Evolutionary conservation across 169 alveolate species (phyloP), one percentile per base, ranked within the genome.

Genomic region (Cryptosporidium viatorum): DNA sequence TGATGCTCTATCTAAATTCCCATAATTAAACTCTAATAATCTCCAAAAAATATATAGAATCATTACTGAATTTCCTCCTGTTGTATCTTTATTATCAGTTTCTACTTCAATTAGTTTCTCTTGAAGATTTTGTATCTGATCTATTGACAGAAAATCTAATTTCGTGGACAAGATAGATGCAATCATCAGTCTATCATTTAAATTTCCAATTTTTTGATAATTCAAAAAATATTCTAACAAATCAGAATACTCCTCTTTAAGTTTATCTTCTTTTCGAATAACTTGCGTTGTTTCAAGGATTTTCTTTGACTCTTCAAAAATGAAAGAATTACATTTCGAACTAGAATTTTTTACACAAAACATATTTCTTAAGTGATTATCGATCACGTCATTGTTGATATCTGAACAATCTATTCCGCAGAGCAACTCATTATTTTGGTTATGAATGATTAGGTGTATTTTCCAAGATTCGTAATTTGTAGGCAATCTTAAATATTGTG

Each of bases 401-500:
- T 41, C 37, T 35, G 65, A 21, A 45, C 89, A 80, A 16, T 80
- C 89, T 37, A 80, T 31, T 29, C 89, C 75, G 39, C 89, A 80
- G 8, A 80, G 31, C 18, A 65, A 26, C 14, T 80, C 73, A 67
- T 80, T 80, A 62, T 59, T 37, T 62, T 65, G 41, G 62, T 80
- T 65, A 48, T 80, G 89, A 41, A 80, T 62, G 7, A 80, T 65
- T 29, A 80, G 59, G 26, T 80, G 50, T 12, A 80, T 74, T 26
- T 16, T 16, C 89, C 89, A 80, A 43, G 55, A 59, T 14, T 65
- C 75, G 23, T 41, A 37, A 41, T 35, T 41, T 26, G 75, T 43
- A 12, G 89, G 89, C 12, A 80, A 62, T 33, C 89, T 60, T 41
- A 80, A 10, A 41, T 43, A 80, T 35, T 80, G 80, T 55, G 89